phyloP scores from a whole-genome alignment of 2,329 filamentous ascomycete genomes.

The Venturiaceae sp. region DNA sequence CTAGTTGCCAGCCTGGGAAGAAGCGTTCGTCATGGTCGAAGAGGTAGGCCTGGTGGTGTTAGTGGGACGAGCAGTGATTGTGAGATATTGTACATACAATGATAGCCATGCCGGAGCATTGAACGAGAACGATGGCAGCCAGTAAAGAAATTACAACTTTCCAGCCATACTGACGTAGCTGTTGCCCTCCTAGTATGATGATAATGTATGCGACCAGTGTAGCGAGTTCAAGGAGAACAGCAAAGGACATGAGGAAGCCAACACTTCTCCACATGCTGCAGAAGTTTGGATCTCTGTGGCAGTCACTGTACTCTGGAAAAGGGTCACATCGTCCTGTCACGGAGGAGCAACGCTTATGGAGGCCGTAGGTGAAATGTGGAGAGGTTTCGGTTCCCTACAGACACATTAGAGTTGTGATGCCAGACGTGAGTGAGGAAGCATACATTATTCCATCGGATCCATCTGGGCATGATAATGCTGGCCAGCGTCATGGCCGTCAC shows the following conservation, averaged over 20 bases:
- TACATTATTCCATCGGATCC: constrained; percentile 55
- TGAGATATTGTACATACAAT: constrained; percentile 52
- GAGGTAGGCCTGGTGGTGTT: constrained; percentile 57
- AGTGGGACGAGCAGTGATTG: background rate
- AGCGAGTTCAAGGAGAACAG: constrained; percentile 71
- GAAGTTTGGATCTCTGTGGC: constrained; percentile 61
- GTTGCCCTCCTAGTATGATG: constrained; percentile 68
- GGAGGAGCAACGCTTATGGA: constrained; percentile 72
- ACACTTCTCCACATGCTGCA: constrained; percentile 87
- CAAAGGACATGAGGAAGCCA: constrained; percentile 79
- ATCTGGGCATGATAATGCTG: constrained; percentile 59
- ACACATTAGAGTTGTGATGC: background rate
- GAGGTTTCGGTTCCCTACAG: background rate
- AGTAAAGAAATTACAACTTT: constrained; percentile 61
- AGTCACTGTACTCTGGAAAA: constrained; percentile 62
- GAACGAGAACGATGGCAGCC: constrained; percentile 53
- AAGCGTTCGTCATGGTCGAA: constrained; percentile 79
- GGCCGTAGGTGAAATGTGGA: constrained; percentile 47
- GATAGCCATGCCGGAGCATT: constrained; percentile 69
- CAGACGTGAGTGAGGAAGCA: background rate
- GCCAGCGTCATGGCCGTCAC: constrained; percentile 63
- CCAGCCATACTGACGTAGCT: constrained; percentile 76
- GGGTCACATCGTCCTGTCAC: constrained; percentile 51
- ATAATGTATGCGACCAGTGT: constrained; percentile 71
- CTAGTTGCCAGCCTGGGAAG: constrained; percentile 71